Conservation (phyloP, 495 filamentous ascomycete species). For the Tuber aestivum region DNA sequence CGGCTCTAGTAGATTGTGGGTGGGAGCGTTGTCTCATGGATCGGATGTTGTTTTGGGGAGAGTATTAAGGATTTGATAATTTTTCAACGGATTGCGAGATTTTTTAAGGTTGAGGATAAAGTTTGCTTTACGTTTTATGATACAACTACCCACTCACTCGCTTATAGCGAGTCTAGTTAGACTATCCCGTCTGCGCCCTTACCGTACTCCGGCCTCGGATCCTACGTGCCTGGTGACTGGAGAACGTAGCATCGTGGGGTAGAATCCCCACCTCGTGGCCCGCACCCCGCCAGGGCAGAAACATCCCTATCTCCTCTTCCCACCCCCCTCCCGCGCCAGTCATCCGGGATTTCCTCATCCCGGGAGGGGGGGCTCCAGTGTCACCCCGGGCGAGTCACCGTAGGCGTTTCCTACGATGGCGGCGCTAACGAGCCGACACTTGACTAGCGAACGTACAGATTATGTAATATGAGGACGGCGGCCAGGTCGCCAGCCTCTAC, state of each 20-base stretch:
- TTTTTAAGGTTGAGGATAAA: not conserved
- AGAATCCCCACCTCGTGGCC: not conserved
- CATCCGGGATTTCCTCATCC: no score
- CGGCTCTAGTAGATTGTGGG: not conserved
- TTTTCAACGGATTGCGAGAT: not conserved
- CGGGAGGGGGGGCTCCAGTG: no score
- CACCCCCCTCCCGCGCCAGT: not conserved
- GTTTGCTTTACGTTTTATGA: not conserved
- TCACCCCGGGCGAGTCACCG: no score
- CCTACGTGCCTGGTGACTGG: not conserved
- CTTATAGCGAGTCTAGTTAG: no score
- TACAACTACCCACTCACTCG: no score
- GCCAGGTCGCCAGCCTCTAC: not conserved
- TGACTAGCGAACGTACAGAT: no score
- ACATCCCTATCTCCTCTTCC: not conserved
- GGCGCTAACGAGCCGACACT: no score
- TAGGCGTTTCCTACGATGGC: no score
- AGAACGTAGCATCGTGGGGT: not conserved
- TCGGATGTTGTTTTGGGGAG: no score
- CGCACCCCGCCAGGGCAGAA: not conserved
- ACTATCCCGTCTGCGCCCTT: no score
- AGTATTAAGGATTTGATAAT: not conserved
- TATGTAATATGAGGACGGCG: no score
- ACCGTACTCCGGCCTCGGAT: not conserved
- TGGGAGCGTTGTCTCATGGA: no score